Evolutionary conservation across 108 stramenopile genomes (phyloP), one percentile per base, ranked within the genome.

Genomic region (Cylindrotheca fusiformis): DNA sequence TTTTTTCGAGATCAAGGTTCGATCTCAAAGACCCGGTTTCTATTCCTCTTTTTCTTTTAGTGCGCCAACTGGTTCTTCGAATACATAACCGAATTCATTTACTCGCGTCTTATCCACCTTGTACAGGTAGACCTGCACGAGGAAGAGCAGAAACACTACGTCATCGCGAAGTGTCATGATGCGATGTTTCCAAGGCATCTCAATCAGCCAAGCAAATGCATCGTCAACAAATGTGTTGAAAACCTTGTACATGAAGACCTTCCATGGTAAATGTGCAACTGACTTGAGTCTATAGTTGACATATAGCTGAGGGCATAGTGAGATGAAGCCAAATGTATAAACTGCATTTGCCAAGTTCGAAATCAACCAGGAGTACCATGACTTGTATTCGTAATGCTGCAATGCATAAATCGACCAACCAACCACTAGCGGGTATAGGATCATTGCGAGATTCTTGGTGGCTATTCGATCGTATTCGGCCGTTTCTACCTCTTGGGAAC

Each of bases 141-240:
- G 33, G 47, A 82, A 77, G 1, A 78, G 31, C 3, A 74, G 31
- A 65, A 85, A 85, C 21, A 85, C 74, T 0, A 85, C 72, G 59
- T 85, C 84, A 52, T 85, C 84, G 14, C 84, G 69, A 21, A 85
- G 58, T 0, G 78, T 79, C 84, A 82, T 82, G 22, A 85, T 32
- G 1, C 73, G 55, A 55, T 81, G 80, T 25, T 82, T 85, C 63
- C 71, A 53, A 5, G 84, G 84, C 77, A 78, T 85, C 6, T 85
- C 74, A 32, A 85, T 66, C 6, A 85, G 27, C 65, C 63, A 81
- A 0, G 84, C 84, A 69, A 85, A 85, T 0, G 68, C 78, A 63
- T 85, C 84, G 52, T 81, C 80, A 18, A 85, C 68, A 63, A 85
- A 81, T 2, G 80, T 82, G 49, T 73, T 85, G 65, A 85, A 85